Evolutionary conservation across 1,284 basidiomycete species (phyloP), one percentile per base, ranked within the genome.

Genomic region (Xerocomus minutiporus): DNA sequence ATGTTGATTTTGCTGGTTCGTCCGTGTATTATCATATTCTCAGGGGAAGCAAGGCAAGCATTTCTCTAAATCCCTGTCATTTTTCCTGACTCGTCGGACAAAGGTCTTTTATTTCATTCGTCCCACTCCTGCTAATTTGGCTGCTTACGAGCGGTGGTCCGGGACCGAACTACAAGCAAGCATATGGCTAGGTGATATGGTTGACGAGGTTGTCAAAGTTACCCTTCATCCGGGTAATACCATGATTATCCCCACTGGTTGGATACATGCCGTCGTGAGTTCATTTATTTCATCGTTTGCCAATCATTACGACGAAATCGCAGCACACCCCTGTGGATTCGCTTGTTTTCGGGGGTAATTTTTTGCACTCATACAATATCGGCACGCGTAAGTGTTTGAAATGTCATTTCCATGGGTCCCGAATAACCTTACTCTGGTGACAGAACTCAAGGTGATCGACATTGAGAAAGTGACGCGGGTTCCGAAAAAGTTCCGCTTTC

Each of bases 331-430:
- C 96, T 0, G 71, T 80, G 41, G 93, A 98, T 67, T 91, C 94
- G 3, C 78, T 99, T 38, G 96, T 99, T 0, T 95, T 98, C 64
- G 96, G 96, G 3, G 96, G 96, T 36, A 99, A 99, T 71, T 99
- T 97, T 68, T 70, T 97, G 46, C 94, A 97, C 70, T 93, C 88
- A 8, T 91, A 84, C 64, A 83, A 86, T 60, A 76, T 88, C 31
- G 73, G 77, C 5, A 88, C 83, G 25, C 92, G 83, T 93, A 72
- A 62, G 84, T 73, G n/a, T 34, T 11, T 42, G 6, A 49, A 35
- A 41, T 25, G 8, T 31, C 17, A 52, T 13, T 46, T 38, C 17
- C 47, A 11, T 20, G 38, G 42, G 36, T 32, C 23, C 8, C 36
- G 40, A 50, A 23, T 41, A 43, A 36, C 48, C 35, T 59, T 44